Evolutionary conservation across 345 rosid species (phyloP), one percentile per base, ranked within the genome.

Genomic region (Atalantia buxifolia): DNA sequence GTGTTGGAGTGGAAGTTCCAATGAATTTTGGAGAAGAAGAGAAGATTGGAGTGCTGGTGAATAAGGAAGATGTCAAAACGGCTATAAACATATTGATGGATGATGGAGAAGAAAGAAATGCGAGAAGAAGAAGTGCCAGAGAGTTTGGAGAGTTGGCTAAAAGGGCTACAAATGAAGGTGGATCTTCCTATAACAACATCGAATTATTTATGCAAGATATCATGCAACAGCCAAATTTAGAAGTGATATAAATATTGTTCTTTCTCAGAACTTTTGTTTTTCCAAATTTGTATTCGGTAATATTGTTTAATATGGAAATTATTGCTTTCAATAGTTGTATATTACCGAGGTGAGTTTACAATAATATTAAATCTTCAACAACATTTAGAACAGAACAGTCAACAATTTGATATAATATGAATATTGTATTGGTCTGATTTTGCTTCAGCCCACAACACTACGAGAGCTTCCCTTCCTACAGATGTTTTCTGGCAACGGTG

Each of bases 91-190:
- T 16, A 33, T 24, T 65, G 16, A 65, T 31, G 69, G 40, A 65
- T 30, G 69, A 65, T 30, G 69, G 69, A 65, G 69, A 65, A 65
- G 69, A 65, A 65, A 65, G n/a, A 13, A 9, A 65, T 5, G 69
- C 33, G 24, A 65, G 69, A 65, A 30, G 68, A 65, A 65, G 24
- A 16, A 31, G 69, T 6, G 40, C 69, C n/a, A 6, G 2, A 31
- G 69, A 31, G 21, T 19, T 31, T 14, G 69, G 36, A 18, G 69
- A 65, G n/a, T 10, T 65, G 40, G 40, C 69, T 18, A 65, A 31
- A 4, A 65, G 69, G 31, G 69, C 69, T 7, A 2, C 18, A 5
- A 24, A 31, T 30, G 40, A 65, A 30, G 42, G 69, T 7, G 69
- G 69, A 65, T 65, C 69, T 65, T 65, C 69, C 2, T 31, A 31